Base-by-base conservation (phyloP, 148 eudicot species). In the Rhododendron griersonianum region DNA sequence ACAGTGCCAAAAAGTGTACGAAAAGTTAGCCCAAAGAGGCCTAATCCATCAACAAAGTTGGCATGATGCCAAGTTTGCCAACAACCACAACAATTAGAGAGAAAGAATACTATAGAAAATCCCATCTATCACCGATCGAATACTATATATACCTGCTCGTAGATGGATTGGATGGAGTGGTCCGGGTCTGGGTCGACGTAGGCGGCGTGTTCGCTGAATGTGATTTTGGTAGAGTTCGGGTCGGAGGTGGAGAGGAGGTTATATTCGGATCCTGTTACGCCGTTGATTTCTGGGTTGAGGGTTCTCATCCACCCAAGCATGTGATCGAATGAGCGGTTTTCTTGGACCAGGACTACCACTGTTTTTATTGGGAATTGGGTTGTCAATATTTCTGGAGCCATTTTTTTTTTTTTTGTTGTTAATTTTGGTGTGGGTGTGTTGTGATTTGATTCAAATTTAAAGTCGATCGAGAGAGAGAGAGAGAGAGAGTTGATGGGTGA, bases 111-210 rank as follows among this genome's bases (percentile, higher is more conserved):
- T 35, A 21, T 1, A 1, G 0, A 61, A 61, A 63, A 63, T 23
- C 30, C 30, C 28, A 23, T 23, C 13, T 9, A 63, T 63, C 2
- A 4, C 14, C 21, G 7, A 53, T n/a, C 25, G 13, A 57, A 51
- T 41, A 35, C 37, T 8, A 53, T 61, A 93, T 8, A 53, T 61
- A 93, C 83, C 92, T 92, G 93, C 79, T 92, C 93, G 85, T 92
- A 92, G 23, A 91, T 89, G 85, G 75, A 92, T 76, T 92, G 92
- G 51, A 92, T 89, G 48, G 94, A 91, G 84, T 92, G 94, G 16
- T 89, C 92, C 6, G 94, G 94, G 88, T 91, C 94, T 74, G 89
- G 89, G 76, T 92, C 94, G 3, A 92, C 93, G 15, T 87, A 91
- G 10, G 81, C 80, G 2, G 94, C 87, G 1, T 81, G 78, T 78